A percentile compares a stretch with the other conserved stretches of the same genome.
phyloP scores from a whole-genome alignment of 768 basidiomycete genomes.

The Lentinula sp. region DNA sequence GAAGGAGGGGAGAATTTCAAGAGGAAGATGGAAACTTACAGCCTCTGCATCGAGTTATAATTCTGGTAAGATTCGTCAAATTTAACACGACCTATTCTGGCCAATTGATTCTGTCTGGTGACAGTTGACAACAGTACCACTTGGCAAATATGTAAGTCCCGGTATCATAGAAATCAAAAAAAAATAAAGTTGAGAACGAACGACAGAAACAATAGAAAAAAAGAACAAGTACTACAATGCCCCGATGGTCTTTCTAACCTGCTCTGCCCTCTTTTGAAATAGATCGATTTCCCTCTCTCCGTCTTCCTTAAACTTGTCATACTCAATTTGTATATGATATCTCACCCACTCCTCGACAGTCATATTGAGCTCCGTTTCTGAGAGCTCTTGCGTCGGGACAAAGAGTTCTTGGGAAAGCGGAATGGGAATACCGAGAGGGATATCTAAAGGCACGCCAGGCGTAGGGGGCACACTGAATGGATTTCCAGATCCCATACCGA shows the following conservation, averaged over 20 bases:
- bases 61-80: no score
- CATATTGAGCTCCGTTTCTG: conserved; percentile 67
- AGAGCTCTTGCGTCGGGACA: conserved; percentile 36
- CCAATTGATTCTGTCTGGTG: no score
- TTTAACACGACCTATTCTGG: no score
- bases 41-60: no score
- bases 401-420: conserved; percentile 41
- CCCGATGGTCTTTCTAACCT: conserved; percentile 29
- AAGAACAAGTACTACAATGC: conserved; percentile 12
- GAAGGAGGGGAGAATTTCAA: no score
- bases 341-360: conserved; percentile 82
- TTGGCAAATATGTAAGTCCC: no score
- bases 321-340: conserved; percentile 65
- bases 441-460: conserved; percentile 1
- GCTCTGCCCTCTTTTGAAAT: conserved; percentile 41
- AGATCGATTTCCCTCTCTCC: conserved; percentile 42
- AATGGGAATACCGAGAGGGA: conserved; percentile 10
- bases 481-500: not conserved
- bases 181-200: not conserved
- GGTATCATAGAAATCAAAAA: not conserved
- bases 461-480: conserved; percentile 2
- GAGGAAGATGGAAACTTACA: no score
- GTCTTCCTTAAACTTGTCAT: conserved; percentile 49
- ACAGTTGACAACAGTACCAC: no score
- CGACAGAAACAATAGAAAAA: not conserved